Percentiles rank a stretch among this genome's conserved stretches.
Conservation (phyloP, 129 eudicot genomes). For the Flaveria brownii region DNA sequence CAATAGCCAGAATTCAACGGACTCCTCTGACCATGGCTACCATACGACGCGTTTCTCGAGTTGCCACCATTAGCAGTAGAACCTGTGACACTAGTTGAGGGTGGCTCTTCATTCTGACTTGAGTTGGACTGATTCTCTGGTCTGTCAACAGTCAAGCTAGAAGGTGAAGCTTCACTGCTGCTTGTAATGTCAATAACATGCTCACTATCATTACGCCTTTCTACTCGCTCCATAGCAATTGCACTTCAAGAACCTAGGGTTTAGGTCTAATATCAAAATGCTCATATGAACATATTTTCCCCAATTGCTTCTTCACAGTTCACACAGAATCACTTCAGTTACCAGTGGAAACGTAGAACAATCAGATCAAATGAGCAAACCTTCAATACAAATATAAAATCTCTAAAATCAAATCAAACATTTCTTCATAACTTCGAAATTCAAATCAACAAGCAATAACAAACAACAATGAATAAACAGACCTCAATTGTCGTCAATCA, state of each 20-base stretch:
- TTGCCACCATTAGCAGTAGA: not conserved
- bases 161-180: constrained; percentile 51
- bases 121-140: constrained; percentile 38
- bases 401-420: not conserved
- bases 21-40: constrained; percentile 14
- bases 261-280: constrained; percentile 40
- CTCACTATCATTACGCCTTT: constrained; percentile 40
- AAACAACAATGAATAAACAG: not conserved
- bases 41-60: constrained; percentile 52
- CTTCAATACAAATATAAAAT: not conserved
- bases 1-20: constrained; percentile 19
- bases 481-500: not conserved
- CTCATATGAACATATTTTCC: constrained; percentile 10
- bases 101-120: constrained; percentile 40
- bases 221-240: constrained; percentile 55
- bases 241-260: constrained; percentile 35
- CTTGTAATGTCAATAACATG: constrained; percentile 67
- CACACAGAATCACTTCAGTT: constrained; percentile 16
- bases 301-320: not conserved
- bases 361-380: constrained; percentile 10
- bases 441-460: not conserved
- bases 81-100: constrained; percentile 41
- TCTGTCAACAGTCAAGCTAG: constrained; percentile 46
- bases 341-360: not conserved
- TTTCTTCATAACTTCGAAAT: not conserved